Base-by-base conservation (phyloP, 495 filamentous ascomycete species). In the Aspergillus saccharolyticus region DNA sequence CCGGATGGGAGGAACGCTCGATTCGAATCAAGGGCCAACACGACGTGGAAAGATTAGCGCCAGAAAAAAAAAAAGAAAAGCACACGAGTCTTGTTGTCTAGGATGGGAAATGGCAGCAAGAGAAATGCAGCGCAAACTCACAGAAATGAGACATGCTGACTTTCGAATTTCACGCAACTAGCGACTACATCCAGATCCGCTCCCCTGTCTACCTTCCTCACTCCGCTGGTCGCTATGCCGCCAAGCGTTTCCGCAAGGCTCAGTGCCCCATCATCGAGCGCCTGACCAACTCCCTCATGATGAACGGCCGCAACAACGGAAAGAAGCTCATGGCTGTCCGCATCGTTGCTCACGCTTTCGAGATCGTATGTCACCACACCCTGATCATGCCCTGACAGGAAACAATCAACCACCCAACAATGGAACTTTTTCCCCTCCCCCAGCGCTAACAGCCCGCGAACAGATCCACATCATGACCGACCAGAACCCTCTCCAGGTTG, bases 281-380 rank as follows among this genome's bases (percentile, higher is more conserved):
- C 75, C 87, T 99, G 59, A 97, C 95, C 81, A 99, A 99, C 86
- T 97, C 94, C 22, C 86, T 99, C 67, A 99, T 99, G 94, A 97
- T 97, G 95, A 96, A 99, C 85, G 94, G 94, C 74, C 95, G 94
- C 79, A 99, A 99, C 87, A 97, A 96, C 89, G 94, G 94, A 80
- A 99, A 99, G 88, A 99, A 99, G 90, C 87, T 97, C 63, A 96
- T 95, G 90, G 95, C 94, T 73, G 91, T 97, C 76, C 91, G 94
- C 77, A 99, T 99, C 63, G 93, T 99, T 70, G 92, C 93, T 60
- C 94, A 99, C 81, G 78, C 93, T 66, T 99, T 99, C 78, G 95
- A 97, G 82, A 97, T 99, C 74, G 91, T 96, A 85, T 78, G 91
- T 84, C 46, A 43, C 22, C 50, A 3, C 15, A 10, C n/a, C 19